Base-by-base conservation (phyloP, 2,329 filamentous ascomycete genomes). In the Colletotrichum filicis region DNA sequence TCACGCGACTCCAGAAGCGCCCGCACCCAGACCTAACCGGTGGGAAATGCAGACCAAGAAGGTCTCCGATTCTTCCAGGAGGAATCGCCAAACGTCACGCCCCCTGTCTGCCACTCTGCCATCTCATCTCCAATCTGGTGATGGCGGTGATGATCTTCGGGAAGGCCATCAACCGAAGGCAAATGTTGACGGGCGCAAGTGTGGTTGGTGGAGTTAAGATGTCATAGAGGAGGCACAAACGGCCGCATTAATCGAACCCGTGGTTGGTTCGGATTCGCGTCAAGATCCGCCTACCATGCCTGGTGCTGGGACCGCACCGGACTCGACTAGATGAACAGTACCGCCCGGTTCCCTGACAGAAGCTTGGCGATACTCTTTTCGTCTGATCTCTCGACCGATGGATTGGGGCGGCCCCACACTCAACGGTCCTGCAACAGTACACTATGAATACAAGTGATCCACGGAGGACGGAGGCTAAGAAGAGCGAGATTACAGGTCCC, bases 301-400 rank as follows among this genome's bases (percentile, higher is more conserved):
- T 46, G 30, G 42, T 60, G 55, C 46, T 73, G 66, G 59, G 53
- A 56, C 42, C 26, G n/a, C 26, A 46, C 65, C 26, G 24, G 55
- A 62, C 42, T 73, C 55, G 42, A 60, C 66, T 60, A 68, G 66
- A 73, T 68, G 42, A 69, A 60, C 53, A 30, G 59, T 46, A 46
- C n/a, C 53, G 53, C 55, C 59, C 26, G 53, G 30, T 37, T 68
- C 32, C 70, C 55, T 64, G 70, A 64, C 66, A 69, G 70, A 55
- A 73, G 55, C 59, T 69, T 60, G 59, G 70, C 66, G 55, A 30
- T 42, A 59, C 59, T 46, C 24, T 24, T 64, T 49, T 69, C 70
- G 70, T 73, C 70, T 69, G 66, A 69, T 69, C 59, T 69, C 56
- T 60, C 24, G 30, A 64, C 24, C 59, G 53, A 64, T 69, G 59